These are phyloP conservation scores for Quercus berberidifolia DNA, from an alignment of 306 rosid genomes.

Conservation along the genomic window DNA sequence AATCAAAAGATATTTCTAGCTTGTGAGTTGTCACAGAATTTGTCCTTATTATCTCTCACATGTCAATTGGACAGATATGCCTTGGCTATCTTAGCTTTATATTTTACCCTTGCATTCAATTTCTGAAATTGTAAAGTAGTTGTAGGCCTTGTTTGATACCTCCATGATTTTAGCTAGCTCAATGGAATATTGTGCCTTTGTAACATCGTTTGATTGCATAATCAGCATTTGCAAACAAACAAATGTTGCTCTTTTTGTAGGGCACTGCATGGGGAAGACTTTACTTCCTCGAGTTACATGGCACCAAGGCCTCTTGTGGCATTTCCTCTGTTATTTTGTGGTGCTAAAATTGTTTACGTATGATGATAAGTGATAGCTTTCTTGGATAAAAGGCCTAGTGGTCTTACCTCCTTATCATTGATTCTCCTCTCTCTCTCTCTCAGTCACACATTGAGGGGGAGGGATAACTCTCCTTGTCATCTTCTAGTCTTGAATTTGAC, in stretches of 20 bases:
- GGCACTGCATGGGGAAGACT: not conserved
- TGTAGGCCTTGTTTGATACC: not conserved
- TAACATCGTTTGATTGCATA: not conserved
- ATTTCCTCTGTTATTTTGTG: not conserved
- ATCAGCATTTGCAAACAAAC: no score
- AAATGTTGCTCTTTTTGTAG: no score
- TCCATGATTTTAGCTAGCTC: not conserved
- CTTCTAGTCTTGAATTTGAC: slow-evolving; percentile 13
- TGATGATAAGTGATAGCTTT: not conserved
- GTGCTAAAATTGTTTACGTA: no score
- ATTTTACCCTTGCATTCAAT: not conserved
- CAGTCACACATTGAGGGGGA: not conserved
- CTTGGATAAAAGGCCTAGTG: slow-evolving; percentile 16
- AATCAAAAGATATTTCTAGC: not conserved
- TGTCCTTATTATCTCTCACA: not conserved
- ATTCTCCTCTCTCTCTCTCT: not conserved
- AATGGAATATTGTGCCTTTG: not conserved
- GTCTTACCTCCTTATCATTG: slow-evolving; percentile 15
- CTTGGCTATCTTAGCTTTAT: not conserved
- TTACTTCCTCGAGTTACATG: not conserved
- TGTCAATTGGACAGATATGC: slow-evolving; percentile 11
- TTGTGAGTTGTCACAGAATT: not conserved
- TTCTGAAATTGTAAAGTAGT: not conserved
- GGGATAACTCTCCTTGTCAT: not conserved
- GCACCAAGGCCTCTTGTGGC: not conserved